These are phyloP conservation scores for Xylogone sp. DNA, from an alignment of 2,329 filamentous ascomycete species.

Conservation along the genomic window DNA sequence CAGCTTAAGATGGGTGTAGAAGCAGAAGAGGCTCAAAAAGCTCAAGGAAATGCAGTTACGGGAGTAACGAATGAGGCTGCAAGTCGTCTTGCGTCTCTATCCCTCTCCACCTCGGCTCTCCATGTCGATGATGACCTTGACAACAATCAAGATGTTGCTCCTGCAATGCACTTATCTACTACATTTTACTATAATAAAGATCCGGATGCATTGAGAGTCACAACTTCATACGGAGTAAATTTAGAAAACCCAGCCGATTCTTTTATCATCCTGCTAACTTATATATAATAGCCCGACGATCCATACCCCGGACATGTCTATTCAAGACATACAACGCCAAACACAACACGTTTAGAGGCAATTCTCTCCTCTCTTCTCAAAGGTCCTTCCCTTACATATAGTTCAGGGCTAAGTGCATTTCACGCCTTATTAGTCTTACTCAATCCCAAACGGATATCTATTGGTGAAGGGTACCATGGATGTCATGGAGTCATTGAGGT, in stretches of 20 bases:
- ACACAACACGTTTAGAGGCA: constrained; percentile 79
- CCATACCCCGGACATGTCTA: constrained; percentile 70
- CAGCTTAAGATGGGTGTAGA: background rate
- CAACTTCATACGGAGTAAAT: constrained; percentile 51
- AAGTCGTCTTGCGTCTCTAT: constrained; percentile 29
- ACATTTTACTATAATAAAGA: constrained; percentile 80
- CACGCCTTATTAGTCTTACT: constrained; percentile 82
- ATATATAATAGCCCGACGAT: constrained; percentile 39
- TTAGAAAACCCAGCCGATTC: background rate
- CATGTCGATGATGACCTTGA: constrained; percentile 81
- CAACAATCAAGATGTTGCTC: constrained; percentile 73
- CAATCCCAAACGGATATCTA: constrained; percentile 78
- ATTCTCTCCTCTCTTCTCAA: constrained; percentile 72
- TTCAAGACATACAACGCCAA: constrained; percentile 76
- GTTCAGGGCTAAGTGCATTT: constrained; percentile 82
- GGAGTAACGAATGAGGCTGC: background rate
- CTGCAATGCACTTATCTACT: constrained; percentile 85
- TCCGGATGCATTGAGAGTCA: constrained; percentile 57
- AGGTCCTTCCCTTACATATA: constrained; percentile 71
- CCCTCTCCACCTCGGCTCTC: constrained; percentile 68
- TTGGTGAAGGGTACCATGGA: constrained; percentile 87
- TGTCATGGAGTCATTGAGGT: constrained; percentile 81
- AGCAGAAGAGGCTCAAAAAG: background rate
- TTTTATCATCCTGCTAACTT: background rate
- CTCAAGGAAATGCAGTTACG: background rate